A percentile compares a stretch with the other conserved stretches of the same genome.
phyloP scores from a whole-genome alignment of 768 basidiomycete species.

The Pleurotus tuber-regium region DNA sequence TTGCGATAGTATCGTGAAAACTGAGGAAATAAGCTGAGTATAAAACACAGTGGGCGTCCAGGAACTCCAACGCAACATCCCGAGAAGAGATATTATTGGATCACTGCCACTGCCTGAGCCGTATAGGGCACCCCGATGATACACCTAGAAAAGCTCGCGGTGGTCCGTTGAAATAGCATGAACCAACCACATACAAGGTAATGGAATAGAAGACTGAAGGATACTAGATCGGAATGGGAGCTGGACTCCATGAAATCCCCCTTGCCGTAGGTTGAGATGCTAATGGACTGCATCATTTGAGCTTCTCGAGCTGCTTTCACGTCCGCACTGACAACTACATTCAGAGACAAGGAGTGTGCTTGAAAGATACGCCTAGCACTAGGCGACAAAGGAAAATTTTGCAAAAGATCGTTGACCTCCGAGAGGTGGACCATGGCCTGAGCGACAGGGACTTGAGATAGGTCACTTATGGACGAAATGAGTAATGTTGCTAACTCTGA shows the following conservation, averaged over 20 bases:
- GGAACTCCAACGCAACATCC: constrained; percentile 57
- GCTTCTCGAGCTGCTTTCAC: constrained; percentile 68
- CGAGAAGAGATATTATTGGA: constrained; percentile 52
- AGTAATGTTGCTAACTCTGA: constrained; percentile 65
- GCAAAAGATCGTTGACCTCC: constrained; percentile 54
- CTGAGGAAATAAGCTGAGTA: constrained; percentile 63
- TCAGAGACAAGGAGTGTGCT: constrained; percentile 54
- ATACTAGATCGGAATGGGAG: constrained; percentile 64
- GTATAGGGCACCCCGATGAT: constrained; percentile 54
- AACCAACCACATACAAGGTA: constrained; percentile 46
- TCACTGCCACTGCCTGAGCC: constrained; percentile 58
- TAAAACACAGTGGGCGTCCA: constrained; percentile 66
- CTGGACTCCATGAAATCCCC: constrained; percentile 53
- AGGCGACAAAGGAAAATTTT: constrained; percentile 48
- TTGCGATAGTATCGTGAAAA: constrained; percentile 61
- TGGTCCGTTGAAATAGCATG: too few species aligned
- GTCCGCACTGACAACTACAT: constrained; percentile 64
- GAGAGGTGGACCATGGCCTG: constrained; percentile 51
- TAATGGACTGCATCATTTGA: constrained; percentile 66
- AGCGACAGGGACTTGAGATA: constrained; percentile 58
- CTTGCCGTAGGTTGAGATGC: constrained; percentile 51
- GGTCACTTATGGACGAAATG: constrained; percentile 56
- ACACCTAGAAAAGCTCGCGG: constrained; percentile 52
- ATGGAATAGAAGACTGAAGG: constrained; percentile 59
- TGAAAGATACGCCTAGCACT: constrained; percentile 59